Evolutionary conservation across 2,329 filamentous ascomycete species (phyloP).

Genomic region (Ascochyta pisi): DNA sequence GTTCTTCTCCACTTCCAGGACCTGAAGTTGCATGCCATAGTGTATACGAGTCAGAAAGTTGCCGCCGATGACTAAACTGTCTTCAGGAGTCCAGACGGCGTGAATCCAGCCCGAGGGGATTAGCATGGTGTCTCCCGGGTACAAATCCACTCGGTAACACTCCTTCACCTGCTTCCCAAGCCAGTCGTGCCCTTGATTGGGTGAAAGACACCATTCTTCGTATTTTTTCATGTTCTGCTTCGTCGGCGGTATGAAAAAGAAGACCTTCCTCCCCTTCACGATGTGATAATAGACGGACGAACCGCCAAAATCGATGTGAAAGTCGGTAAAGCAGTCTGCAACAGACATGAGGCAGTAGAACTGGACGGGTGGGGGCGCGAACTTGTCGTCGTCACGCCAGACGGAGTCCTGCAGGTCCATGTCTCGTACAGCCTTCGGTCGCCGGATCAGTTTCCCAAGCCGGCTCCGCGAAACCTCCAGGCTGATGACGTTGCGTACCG

Average conservation of each 20-base stretch:
- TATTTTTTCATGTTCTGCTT: constrained; percentile 73
- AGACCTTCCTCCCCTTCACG: constrained; percentile 71
- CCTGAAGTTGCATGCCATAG: constrained; percentile 70
- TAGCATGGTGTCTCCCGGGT: constrained; percentile 72
- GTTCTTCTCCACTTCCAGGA: constrained; percentile 70
- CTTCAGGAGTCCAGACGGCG: constrained; percentile 73
- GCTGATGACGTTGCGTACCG: constrained; percentile 73
- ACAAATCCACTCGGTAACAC: constrained; percentile 70
- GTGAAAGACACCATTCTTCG: constrained; percentile 73
- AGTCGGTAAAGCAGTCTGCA: constrained; percentile 74
- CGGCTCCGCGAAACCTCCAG: constrained; percentile 70
- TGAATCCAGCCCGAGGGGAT: constrained; percentile 77
- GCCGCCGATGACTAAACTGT: constrained; percentile 73
- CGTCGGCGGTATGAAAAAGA: constrained; percentile 74
- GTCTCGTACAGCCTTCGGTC: constrained; percentile 70
- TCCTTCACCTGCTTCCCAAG: constrained; percentile 69
- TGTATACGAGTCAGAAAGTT: constrained; percentile 72
- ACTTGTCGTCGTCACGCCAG: constrained; percentile 63
- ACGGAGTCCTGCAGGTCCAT: constrained; percentile 64
- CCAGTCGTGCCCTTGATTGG: constrained; percentile 70
- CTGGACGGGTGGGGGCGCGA: constrained; percentile 68
- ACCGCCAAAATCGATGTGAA: constrained; percentile 75
- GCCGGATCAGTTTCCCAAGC: constrained; percentile 66
- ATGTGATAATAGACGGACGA: constrained; percentile 76
- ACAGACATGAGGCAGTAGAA: constrained; percentile 76